phyloP scores from a whole-genome alignment of 1,284 basidiomycete genomes.

The Heterobasidion annosum region DNA sequence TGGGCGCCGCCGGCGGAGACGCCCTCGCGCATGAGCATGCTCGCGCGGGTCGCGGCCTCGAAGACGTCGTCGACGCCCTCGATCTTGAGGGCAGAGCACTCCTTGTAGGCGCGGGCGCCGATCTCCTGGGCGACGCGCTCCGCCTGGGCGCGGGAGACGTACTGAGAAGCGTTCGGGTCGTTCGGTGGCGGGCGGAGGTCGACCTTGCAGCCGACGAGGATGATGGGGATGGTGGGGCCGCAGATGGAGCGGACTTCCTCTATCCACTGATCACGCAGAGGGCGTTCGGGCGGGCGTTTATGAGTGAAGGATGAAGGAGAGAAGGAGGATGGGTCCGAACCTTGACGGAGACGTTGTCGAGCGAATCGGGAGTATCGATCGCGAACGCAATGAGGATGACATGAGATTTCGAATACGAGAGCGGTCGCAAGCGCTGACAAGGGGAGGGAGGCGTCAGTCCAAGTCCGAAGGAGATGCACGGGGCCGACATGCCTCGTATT shows the following conservation, averaged over 20 bases:
- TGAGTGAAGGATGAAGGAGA: constrained; percentile 7
- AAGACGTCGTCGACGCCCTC: constrained; percentile 95
- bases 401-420: constrained; percentile 97
- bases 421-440: constrained; percentile 75
- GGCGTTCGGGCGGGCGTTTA: neutral
- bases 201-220: constrained; percentile 83
- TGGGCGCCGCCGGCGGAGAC: constrained; percentile 32
- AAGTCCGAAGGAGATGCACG: neutral
- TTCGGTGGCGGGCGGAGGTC: constrained; percentile 61
- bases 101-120: constrained; percentile 86
- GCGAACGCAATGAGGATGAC: constrained; percentile 97
- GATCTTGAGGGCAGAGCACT: constrained; percentile 86
- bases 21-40: constrained; percentile 88
- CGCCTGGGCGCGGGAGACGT: constrained; percentile 66
- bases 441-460: neutral
- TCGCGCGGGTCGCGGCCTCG: constrained; percentile 88
- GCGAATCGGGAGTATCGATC: constrained; percentile 92
- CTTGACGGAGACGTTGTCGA: constrained; percentile 94
- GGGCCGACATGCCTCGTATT: constrained; percentile 66
- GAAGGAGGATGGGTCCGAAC: constrained; percentile 27
- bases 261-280: constrained; percentile 69
- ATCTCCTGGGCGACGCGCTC: constrained; percentile 73
- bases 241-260: constrained; percentile 93
- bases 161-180: constrained; percentile 31
- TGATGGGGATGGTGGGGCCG: constrained; percentile 73